Conservation (phyloP, 164 flowering plant species). For the Paratinospora sagittata region DNA sequence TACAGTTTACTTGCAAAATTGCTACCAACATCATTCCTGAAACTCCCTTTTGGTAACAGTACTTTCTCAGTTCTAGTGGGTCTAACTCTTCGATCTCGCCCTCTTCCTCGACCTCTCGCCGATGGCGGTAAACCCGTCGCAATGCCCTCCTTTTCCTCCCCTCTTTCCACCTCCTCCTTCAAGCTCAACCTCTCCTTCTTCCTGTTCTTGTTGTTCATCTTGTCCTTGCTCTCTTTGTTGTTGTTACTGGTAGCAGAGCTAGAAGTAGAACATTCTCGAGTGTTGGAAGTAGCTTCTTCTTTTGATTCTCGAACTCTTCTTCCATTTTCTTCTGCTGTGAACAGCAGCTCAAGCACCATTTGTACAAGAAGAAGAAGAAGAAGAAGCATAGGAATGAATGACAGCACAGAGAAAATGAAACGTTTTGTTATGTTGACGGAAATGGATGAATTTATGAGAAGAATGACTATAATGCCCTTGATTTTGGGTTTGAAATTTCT, state of each 20-base stretch:
- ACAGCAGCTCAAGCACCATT: not conserved
- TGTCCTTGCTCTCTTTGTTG: not conserved
- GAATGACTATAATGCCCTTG: no score
- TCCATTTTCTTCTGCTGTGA: not conserved
- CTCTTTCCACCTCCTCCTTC: no score
- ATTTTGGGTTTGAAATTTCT: no score
- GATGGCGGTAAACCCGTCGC: not conserved
- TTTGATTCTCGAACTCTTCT: not conserved
- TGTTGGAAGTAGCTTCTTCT: not conserved
- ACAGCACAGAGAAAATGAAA: no score
- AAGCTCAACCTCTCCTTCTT: no score
- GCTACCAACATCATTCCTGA: no score
- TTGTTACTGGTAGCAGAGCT: not conserved
- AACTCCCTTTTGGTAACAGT: no score
- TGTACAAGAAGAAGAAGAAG: no score
- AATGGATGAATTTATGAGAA: no score
- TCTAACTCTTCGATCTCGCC: not conserved
- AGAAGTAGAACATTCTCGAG: not conserved
- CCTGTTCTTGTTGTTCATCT: not conserved
- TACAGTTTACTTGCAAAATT: not conserved
- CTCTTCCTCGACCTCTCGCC: not conserved
- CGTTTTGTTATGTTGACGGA: no score
- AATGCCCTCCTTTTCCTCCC: not conserved
- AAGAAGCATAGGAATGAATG: no score
- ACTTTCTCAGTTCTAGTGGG: not conserved